These are phyloP conservation scores for Colletotrichum godetiae DNA, from an alignment of 2,329 filamentous ascomycete genomes.

Conservation along the genomic window DNA sequence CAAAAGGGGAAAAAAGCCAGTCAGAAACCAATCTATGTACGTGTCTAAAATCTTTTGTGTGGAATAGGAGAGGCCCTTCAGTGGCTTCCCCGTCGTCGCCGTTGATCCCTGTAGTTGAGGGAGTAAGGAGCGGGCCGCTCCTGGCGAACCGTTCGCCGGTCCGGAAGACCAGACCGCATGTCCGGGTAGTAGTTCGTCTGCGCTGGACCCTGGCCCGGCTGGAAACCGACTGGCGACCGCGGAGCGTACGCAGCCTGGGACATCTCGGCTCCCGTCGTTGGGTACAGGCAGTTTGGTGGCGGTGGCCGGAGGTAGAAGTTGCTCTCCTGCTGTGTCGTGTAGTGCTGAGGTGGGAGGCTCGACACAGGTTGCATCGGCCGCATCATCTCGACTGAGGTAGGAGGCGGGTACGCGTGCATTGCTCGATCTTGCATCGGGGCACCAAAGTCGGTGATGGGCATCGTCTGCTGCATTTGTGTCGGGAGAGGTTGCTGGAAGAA, in stretches of 20 bases:
- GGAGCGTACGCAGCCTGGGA: constrained; percentile 25
- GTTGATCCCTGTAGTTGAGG: constrained; percentile 28
- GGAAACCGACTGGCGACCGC: constrained; percentile 23
- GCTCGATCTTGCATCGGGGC: constrained; percentile 18
- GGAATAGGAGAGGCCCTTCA: neutral
- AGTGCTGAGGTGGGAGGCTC: constrained; percentile 19
- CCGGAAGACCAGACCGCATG: constrained; percentile 24
- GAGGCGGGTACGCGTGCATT: constrained; percentile 24
- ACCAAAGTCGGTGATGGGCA: constrained; percentile 21
- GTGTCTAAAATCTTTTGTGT: neutral
- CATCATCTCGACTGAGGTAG: constrained; percentile 30
- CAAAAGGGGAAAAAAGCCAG: too few species aligned
- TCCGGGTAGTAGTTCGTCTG: constrained; percentile 24
- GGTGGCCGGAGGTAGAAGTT: constrained; percentile 25
- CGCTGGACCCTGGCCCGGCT: neutral
- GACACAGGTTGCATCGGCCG: constrained; percentile 27
- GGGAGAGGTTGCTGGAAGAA: constrained; percentile 29
- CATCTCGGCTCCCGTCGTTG: constrained; percentile 17
- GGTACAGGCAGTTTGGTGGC: constrained; percentile 21
- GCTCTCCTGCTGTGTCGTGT: constrained; percentile 29
- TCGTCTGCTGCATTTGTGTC: constrained; percentile 12
- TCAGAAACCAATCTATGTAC: neutral
- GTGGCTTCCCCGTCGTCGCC: constrained; percentile 29
- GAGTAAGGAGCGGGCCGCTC: constrained; percentile 28
- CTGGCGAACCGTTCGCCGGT: constrained; percentile 25